phyloP scores from a whole-genome alignment of 805 yeast genomes.

The Kuraishia piskuri region DNA sequence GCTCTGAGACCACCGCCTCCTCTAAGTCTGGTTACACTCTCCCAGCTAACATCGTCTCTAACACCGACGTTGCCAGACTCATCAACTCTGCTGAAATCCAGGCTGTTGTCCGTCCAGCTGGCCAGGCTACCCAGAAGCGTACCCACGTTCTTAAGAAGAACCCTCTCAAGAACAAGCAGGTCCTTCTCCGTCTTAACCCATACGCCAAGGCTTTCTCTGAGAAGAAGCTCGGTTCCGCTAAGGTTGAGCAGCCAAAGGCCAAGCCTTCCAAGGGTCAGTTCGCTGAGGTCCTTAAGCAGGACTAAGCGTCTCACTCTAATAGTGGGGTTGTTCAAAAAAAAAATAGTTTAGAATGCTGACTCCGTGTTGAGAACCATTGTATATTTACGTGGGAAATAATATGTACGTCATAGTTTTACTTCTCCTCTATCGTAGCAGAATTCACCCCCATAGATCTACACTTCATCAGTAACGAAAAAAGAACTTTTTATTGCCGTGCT shows the following conservation, averaged over 20 bases:
- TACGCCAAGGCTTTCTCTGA: slow-evolving; percentile 96
- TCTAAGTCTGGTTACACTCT: slow-evolving; percentile 84
- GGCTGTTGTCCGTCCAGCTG: slow-evolving; percentile 94
- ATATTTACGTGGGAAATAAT: background rate
- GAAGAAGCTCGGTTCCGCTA: slow-evolving; percentile 81
- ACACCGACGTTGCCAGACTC: slow-evolving; percentile 93
- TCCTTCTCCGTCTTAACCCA: slow-evolving; percentile 97
- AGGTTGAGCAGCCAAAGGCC: slow-evolving; percentile 56
- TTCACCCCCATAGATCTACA: background rate
- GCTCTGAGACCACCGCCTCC: slow-evolving; percentile 79
- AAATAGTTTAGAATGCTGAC: background rate
- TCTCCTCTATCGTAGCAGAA: background rate
- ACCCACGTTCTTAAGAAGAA: slow-evolving; percentile 95
- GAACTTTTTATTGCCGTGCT: background rate
- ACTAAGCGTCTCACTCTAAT: background rate
- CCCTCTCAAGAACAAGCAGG: slow-evolving; percentile 99
- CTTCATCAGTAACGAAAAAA: too few relatives aligned
- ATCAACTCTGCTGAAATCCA: slow-evolving; percentile 99
- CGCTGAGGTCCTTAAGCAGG: slow-evolving; percentile 49
- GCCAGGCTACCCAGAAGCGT: slow-evolving; percentile 89
- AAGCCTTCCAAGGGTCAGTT: slow-evolving; percentile 68
- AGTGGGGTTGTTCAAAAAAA: background rate
- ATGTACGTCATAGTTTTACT: background rate
- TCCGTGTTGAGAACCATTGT: background rate
- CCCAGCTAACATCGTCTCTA: slow-evolving; percentile 90